Conservation (phyloP, 2,329 filamentous ascomycete species). For the Plenodomus biglobosus region DNA sequence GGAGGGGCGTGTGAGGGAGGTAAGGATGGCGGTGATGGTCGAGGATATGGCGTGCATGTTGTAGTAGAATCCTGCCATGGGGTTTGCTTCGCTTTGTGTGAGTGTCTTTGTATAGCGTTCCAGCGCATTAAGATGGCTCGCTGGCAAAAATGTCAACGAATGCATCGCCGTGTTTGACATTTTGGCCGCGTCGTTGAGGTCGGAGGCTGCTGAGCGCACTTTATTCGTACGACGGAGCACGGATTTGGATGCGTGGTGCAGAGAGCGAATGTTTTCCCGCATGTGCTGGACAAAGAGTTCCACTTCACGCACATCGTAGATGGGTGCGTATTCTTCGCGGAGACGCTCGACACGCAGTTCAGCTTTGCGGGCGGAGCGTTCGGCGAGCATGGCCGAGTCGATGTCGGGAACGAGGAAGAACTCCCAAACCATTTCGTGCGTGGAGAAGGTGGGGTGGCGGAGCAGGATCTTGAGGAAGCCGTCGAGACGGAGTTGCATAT, state of each 20-base stretch:
- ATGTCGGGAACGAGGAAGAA: constrained; percentile 97
- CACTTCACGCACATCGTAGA: constrained; percentile 79
- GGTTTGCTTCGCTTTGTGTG: constrained; percentile 69
- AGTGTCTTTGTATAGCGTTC: constrained; percentile 69
- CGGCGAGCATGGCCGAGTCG: constrained; percentile 84
- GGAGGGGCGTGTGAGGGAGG: constrained; percentile 75
- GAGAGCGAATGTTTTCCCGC: constrained; percentile 80
- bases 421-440: constrained; percentile 97
- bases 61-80: constrained; percentile 72
- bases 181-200: constrained; percentile 67
- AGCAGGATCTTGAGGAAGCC: constrained; percentile 85
- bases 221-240: constrained; percentile 78
- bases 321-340: constrained; percentile 82
- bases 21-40: constrained; percentile 79
- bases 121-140: constrained; percentile 68
- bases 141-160: constrained; percentile 67
- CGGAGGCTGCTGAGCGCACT: constrained; percentile 64
- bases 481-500: constrained; percentile 84
- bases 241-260: constrained; percentile 80
- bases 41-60: constrained; percentile 78
- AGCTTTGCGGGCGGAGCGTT: constrained; percentile 83
- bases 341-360: constrained; percentile 81
- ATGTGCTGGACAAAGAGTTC: constrained; percentile 92
- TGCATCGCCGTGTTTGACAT: constrained; percentile 56
- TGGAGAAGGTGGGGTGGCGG: constrained; percentile 86